These are phyloP conservation scores for Pythium biforme DNA, from an alignment of 352 stramenopile species.

Conservation along the genomic window DNA sequence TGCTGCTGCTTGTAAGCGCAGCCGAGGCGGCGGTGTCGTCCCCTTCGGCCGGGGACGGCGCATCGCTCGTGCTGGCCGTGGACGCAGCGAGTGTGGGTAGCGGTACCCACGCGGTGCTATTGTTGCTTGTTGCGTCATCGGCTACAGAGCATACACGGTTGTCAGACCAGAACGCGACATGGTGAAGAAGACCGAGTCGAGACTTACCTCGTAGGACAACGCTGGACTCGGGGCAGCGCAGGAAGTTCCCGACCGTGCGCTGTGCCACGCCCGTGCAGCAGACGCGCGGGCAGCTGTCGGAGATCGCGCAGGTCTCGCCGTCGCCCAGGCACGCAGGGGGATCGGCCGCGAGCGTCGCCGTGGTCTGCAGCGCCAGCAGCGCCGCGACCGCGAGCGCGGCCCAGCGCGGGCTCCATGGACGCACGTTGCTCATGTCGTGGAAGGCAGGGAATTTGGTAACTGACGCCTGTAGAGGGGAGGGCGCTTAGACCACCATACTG, in stretches of 20 bases:
- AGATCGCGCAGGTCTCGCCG: constrained; percentile 8
- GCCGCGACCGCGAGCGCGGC: constrained; percentile 2
- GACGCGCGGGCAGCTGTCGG: constrained; percentile 6
- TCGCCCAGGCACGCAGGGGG: constrained; percentile 24
- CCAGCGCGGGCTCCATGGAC: background rate
- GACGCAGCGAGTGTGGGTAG: background rate
- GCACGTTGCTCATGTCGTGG: background rate
- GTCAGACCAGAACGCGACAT: too few relatives aligned
- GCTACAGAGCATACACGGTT: too few relatives aligned
- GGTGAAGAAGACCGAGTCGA: too few relatives aligned
- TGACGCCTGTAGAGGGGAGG: constrained; percentile 1
- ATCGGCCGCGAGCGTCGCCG: constrained; percentile 10
- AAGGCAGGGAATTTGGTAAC: constrained; percentile 6
- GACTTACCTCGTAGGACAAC: constrained; percentile 12
- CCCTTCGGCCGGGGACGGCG: background rate
- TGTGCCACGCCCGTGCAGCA: constrained; percentile 17
- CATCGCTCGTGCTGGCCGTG: background rate
- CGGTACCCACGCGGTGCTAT: constrained; percentile 1
- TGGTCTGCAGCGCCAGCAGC: constrained; percentile 4
- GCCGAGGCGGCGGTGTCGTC: background rate
- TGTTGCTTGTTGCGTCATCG: background rate
- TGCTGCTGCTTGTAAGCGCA: constrained; percentile 22
- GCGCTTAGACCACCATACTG: background rate
- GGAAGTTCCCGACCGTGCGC: constrained; percentile 1
- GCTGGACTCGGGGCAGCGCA: constrained; percentile 8